Conservation (phyloP, 768 basidiomycete species). For the Inosperma sp. region DNA sequence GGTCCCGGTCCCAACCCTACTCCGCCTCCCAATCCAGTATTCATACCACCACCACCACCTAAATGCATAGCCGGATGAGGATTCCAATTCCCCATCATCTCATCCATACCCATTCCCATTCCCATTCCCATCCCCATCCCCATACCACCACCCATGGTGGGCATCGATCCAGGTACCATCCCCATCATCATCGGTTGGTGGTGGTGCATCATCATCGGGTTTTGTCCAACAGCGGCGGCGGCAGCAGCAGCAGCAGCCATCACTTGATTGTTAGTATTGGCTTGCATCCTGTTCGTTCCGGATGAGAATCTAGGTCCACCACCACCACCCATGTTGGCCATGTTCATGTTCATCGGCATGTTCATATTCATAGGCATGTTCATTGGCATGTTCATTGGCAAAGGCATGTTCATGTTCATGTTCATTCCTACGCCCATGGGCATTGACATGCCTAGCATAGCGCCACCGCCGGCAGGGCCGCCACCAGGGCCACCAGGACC, state of each 20-base stretch:
- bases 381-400: too few species aligned
- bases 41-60: constrained; percentile 34
- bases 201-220: constrained; percentile 18
- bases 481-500: too few species aligned
- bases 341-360: constrained; percentile 8
- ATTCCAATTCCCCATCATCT: constrained; percentile 36
- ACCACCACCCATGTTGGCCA: not conserved
- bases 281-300: not conserved
- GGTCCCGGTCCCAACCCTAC: constrained; percentile 1
- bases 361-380: constrained; percentile 18
- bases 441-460: not conserved
- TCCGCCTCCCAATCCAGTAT: constrained; percentile 36
- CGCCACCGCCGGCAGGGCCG: not conserved
- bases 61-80: constrained; percentile 35
- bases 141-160: constrained; percentile 8
- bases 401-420: not conserved
- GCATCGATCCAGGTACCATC: not conserved
- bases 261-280: not conserved
- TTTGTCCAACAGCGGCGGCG: constrained; percentile 1
- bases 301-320: not conserved
- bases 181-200: constrained; percentile 29
- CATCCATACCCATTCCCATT: constrained; percentile 25
- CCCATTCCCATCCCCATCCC: too few species aligned
- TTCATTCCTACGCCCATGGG: constrained; percentile 12
- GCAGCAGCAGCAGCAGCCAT: not conserved